These are phyloP conservation scores for Blastomyces silverae DNA, from an alignment of 2,329 filamentous ascomycete genomes.

Conservation along the genomic window DNA sequence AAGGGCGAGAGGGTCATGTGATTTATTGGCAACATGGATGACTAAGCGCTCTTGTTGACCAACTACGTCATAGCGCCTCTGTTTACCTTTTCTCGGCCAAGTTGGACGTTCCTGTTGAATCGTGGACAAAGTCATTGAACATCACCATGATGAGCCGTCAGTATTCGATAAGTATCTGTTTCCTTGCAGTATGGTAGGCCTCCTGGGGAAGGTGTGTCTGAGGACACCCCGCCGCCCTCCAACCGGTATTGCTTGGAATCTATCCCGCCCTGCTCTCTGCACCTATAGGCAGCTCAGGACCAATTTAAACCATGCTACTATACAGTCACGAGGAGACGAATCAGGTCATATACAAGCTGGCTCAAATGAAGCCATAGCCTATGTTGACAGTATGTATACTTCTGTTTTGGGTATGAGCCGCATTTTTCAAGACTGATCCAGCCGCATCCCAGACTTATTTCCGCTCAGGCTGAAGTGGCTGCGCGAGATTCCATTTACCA, in stretches of 20 bases:
- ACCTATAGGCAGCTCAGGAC: background rate
- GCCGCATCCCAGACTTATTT: slow-evolving; percentile 60
- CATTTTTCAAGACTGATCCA: slow-evolving; percentile 4
- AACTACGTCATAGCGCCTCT: slow-evolving; percentile 3
- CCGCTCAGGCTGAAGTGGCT: slow-evolving; percentile 67
- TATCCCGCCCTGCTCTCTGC: background rate
- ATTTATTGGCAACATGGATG: background rate
- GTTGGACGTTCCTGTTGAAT: background rate
- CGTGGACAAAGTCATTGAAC: background rate
- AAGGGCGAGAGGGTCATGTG: background rate
- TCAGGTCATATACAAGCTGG: slow-evolving; percentile 74
- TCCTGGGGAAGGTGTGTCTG: slow-evolving; percentile 13
- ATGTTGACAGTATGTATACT: slow-evolving; percentile 68
- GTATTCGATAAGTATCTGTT: background rate
- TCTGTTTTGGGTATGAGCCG: background rate
- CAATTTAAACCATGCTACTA: background rate
- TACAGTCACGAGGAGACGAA: slow-evolving; percentile 53
- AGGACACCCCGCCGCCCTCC: background rate
- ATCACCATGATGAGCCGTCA: background rate
- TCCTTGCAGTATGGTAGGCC: slow-evolving; percentile 14
- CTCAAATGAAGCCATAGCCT: slow-evolving; percentile 74
- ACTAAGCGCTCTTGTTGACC: background rate
- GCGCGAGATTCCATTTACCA: slow-evolving; percentile 47
- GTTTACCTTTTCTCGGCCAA: background rate
- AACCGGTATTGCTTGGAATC: background rate